phyloP scores from a whole-genome alignment of 2,329 filamentous ascomycete genomes.

The Botryotinia globosa region DNA sequence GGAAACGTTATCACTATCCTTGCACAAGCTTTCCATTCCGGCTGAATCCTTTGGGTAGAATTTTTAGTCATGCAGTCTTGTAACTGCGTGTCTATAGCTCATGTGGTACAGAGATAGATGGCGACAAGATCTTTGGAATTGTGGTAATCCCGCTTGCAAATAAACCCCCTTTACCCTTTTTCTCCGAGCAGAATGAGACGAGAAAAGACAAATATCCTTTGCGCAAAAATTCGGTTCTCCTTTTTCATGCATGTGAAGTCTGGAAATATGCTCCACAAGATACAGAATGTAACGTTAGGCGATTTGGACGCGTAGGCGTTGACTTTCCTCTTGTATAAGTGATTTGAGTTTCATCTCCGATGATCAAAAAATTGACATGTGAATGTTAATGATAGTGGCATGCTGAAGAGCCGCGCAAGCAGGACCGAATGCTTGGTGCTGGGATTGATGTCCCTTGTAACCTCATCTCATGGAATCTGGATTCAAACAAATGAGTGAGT shows the following conservation, averaged over 20 bases:
- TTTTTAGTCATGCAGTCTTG: not conserved
- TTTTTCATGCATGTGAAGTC: not conserved
- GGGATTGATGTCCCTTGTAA: not conserved
- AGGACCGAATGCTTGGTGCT: not conserved
- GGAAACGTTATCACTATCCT: not conserved
- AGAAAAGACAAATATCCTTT: not conserved
- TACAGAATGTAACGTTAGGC: not conserved
- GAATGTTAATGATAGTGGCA: not conserved
- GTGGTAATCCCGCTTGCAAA: not conserved
- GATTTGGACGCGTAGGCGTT: not conserved
- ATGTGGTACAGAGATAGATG: not conserved
- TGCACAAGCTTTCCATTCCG: not conserved
- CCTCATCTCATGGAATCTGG: not conserved
- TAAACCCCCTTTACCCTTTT: not conserved
- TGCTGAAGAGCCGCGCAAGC: not conserved
- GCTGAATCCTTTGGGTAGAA: not conserved
- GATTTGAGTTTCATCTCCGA: not conserved
- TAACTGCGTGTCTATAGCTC: not conserved
- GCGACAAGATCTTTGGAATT: not conserved
- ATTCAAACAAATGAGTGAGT: not conserved
- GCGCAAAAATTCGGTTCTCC: not conserved
- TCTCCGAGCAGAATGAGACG: not conserved
- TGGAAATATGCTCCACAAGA: not conserved
- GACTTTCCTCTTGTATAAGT: not conserved
- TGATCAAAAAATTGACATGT: not conserved